phyloP scores from a whole-genome alignment of 2,329 filamentous ascomycete genomes.

The Hysterium pulicare region DNA sequence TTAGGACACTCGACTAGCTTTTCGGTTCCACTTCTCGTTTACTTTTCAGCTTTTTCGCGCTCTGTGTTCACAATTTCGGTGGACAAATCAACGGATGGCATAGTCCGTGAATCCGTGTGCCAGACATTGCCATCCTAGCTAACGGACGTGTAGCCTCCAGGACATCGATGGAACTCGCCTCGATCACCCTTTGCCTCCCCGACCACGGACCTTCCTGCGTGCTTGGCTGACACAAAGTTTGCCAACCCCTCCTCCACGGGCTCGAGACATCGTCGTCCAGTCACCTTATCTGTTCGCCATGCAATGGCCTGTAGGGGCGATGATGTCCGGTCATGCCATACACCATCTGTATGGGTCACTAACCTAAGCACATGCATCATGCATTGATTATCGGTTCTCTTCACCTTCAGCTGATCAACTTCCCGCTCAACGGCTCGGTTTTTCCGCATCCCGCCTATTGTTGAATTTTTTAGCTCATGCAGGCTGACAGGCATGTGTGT shows the following conservation, averaged over 20 bases:
- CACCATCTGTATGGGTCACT: slow-evolving; percentile 32
- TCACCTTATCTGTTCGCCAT: slow-evolving; percentile 47
- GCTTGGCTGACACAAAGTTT: slow-evolving; percentile 32
- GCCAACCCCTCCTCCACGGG: slow-evolving; percentile 25
- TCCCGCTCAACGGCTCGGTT: slow-evolving; percentile 37
- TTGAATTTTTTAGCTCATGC: slow-evolving; percentile 39
- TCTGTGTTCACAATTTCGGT: slow-evolving; percentile 17
- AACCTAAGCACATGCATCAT: slow-evolving; percentile 36
- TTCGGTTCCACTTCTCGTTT: slow-evolving; percentile 17
- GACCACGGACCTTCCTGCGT: slow-evolving; percentile 19
- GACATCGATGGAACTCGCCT: slow-evolving; percentile 23
- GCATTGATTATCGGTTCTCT: slow-evolving; percentile 32
- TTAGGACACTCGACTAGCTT: slow-evolving; percentile 15
- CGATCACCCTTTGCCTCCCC: slow-evolving; percentile 22
- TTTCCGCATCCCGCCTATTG: slow-evolving; percentile 39
- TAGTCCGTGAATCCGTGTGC: slow-evolving; percentile 19
- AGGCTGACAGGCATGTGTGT: slow-evolving; percentile 40
- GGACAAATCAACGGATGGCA: slow-evolving; percentile 20
- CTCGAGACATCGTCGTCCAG: slow-evolving; percentile 40
- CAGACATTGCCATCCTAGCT: slow-evolving; percentile 25
- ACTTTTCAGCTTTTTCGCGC: slow-evolving; percentile 12
- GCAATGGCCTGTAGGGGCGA: slow-evolving; percentile 35
- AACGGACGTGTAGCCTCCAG: slow-evolving; percentile 34
- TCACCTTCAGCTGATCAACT: slow-evolving; percentile 39
- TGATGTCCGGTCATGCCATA: slow-evolving; percentile 36